These are phyloP conservation scores for Trichosporon inkin DNA, from an alignment of 1,284 basidiomycete species.

Conservation along the genomic window DNA sequence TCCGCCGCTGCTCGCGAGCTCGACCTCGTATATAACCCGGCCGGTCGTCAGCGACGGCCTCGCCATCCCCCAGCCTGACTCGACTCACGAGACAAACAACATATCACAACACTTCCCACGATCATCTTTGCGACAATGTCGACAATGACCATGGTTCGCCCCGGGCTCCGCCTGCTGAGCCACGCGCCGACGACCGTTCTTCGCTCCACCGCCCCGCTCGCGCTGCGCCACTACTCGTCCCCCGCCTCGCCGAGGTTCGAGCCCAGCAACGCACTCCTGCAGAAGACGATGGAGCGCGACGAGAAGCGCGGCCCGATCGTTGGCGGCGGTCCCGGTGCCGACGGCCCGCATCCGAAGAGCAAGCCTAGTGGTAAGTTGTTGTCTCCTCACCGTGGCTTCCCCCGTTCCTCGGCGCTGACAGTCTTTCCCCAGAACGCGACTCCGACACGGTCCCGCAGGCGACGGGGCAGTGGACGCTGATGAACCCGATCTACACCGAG, in stretches of 20 bases:
- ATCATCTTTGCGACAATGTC: slow-evolving; percentile 4
- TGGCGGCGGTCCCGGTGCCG: neutral
- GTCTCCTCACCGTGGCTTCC: neutral
- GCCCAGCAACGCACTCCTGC: neutral
- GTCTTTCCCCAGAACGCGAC: slow-evolving; percentile 7
- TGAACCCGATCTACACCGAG: slow-evolving; percentile 49
- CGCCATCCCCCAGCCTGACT: too few relatives aligned
- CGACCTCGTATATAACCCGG: neutral
- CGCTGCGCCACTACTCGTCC: neutral
- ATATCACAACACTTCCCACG: neutral
- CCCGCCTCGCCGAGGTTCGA: neutral
- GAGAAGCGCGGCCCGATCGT: neutral
- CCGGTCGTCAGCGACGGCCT: neutral
- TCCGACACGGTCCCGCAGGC: slow-evolving; percentile 14
- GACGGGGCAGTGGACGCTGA: slow-evolving; percentile 44
- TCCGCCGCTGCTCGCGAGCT: neutral
- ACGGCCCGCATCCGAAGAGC: neutral
- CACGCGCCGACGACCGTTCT: neutral
- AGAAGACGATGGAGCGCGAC: neutral
- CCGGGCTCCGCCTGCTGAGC: neutral
- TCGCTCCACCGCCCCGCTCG: neutral
- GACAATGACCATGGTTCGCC: slow-evolving; percentile 2
- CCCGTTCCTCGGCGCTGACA: neutral
- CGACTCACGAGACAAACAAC: neutral
- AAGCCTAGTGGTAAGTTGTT: neutral